These are phyloP conservation scores for Fusarium sacchari DNA, from an alignment of 2,329 filamentous ascomycete genomes.

Conservation along the genomic window DNA sequence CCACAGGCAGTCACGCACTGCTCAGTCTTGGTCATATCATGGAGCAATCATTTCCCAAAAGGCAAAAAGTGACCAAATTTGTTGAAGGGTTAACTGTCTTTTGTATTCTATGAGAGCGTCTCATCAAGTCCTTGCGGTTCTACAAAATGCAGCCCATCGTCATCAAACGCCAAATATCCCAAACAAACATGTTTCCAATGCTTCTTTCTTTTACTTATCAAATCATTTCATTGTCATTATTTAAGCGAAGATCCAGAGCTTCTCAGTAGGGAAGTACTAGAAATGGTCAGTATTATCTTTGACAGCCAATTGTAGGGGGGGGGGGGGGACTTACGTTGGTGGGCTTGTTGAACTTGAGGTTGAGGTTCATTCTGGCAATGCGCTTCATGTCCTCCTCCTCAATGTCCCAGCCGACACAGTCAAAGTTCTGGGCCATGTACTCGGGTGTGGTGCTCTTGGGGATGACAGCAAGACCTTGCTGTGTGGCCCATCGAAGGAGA, in stretches of 20 bases:
- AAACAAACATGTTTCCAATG: constrained; percentile 34
- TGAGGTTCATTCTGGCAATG: constrained; percentile 72
- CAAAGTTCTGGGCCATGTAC: constrained; percentile 72
- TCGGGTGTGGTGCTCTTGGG: constrained; percentile 73
- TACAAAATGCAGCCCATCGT: constrained; percentile 40
- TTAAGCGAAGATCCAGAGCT: constrained; percentile 68
- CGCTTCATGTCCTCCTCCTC: constrained; percentile 71
- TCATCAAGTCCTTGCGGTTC: constrained; percentile 33
- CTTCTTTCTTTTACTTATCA: constrained; percentile 34
- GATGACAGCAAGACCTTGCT: constrained; percentile 82
- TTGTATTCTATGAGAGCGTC: constrained; percentile 41
- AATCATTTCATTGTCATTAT: constrained; percentile 22
- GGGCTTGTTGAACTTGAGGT: constrained; percentile 81
- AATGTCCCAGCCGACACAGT: constrained; percentile 73
- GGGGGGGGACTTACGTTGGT: constrained; percentile 65
- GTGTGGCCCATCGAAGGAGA: constrained; percentile 86
- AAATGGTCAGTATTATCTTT: constrained; percentile 13
- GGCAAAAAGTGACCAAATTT: not conserved
- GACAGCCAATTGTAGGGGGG: too few relatives aligned
- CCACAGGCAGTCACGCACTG: not conserved
- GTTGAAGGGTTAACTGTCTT: constrained; percentile 34
- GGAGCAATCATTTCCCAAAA: not conserved
- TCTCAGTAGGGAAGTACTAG: constrained; percentile 65
- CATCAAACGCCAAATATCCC: constrained; percentile 44
- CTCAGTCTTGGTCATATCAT: not conserved